Base-by-base conservation (phyloP, 1,139 yeast genomes). In the Casaregolazyma lundiana region DNA sequence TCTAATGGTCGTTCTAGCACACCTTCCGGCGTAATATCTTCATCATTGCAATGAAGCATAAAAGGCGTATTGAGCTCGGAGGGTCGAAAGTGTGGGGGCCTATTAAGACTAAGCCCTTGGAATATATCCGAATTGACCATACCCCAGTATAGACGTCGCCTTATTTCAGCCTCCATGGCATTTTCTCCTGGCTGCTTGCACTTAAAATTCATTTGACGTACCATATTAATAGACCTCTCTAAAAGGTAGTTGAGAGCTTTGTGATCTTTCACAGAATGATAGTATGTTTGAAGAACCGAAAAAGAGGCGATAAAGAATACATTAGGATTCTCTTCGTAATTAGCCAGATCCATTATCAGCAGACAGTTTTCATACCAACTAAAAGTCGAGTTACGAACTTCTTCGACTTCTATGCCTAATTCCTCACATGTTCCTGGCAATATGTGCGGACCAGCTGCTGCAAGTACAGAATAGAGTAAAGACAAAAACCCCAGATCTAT, bases 211-310 rank as follows among this genome's bases (percentile, higher is more conserved):
- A 42, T 26, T n/a, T 19, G 36, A 8, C 40, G 40, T 9, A 35
- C 45, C 17, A 42, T 29, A 9, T 35, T 22, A n/a, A 36, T 17
- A 6, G 45, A 36, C n/a, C 13, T 24, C 15, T 36, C 16, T 20
- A 42, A 18, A 18, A 32, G 39, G 19, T 35, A 13, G 20, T 42
- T 29, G 11, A 42, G 36, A 15, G 22, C 17, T 7, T 32, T 26
- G 26, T 42, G 38, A n/a, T 42, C 30, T 17, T 42, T 42, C n/a
- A 32, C 34, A 8, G 45, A 35, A 18, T 42, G 45, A 35, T 35
- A 42, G 16, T 35, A 42, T 18, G 36, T n/a, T 20, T 42, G 39
- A 19, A 42, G 29, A 18, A 35, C 40, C n/a, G 26, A 35, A 29
- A 36, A 24, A 2, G 45, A 32, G 9, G 38, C 40, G 8, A 42